Evolutionary conservation across 2,329 filamentous ascomycete species (phyloP).

Genomic region (Zelopaecilomyces penicillatus): DNA sequence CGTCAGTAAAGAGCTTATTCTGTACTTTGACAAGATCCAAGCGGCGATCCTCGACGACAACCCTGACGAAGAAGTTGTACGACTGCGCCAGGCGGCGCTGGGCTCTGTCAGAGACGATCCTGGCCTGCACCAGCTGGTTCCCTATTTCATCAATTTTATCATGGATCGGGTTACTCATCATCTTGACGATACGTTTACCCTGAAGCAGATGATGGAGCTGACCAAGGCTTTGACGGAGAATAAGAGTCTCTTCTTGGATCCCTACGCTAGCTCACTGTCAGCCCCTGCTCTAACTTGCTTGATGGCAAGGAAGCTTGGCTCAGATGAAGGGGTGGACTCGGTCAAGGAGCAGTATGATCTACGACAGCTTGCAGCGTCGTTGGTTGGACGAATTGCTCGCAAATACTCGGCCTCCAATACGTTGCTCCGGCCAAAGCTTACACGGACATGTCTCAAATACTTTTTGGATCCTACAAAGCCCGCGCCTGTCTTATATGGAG

Average conservation of each 20-base stretch:
- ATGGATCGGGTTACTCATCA: slow-evolving; percentile 93
- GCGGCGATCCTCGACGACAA: slow-evolving; percentile 79
- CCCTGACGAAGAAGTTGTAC: slow-evolving; percentile 65
- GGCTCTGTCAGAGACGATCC: slow-evolving; percentile 82
- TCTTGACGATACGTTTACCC: slow-evolving; percentile 79
- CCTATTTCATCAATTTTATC: slow-evolving; percentile 94
- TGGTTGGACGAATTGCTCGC: slow-evolving; percentile 69
- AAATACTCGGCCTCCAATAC: slow-evolving; percentile 77
- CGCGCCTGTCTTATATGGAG: slow-evolving; percentile 79
- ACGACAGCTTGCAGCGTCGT: slow-evolving; percentile 72
- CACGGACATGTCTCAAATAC: slow-evolving; percentile 85
- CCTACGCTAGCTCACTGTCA: slow-evolving; percentile 58
- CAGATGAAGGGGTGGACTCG: slow-evolving; percentile 42
- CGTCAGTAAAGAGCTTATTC: slow-evolving; percentile 86
- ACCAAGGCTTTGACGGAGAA: slow-evolving; percentile 79
- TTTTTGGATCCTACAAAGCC: slow-evolving; percentile 83
- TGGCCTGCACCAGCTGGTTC: slow-evolving; percentile 87
- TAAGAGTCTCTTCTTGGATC: slow-evolving; percentile 62
- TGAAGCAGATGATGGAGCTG: slow-evolving; percentile 89
- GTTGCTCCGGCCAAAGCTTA: slow-evolving; percentile 77
- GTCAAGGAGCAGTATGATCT: slow-evolving; percentile 64
- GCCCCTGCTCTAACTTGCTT: slow-evolving; percentile 88
- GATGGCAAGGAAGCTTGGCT: slow-evolving; percentile 67
- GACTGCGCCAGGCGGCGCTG: slow-evolving; percentile 73
- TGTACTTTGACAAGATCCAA: slow-evolving; percentile 96